Conservation (phyloP, 1,284 basidiomycete species). For the Agaricales sp. region DNA sequence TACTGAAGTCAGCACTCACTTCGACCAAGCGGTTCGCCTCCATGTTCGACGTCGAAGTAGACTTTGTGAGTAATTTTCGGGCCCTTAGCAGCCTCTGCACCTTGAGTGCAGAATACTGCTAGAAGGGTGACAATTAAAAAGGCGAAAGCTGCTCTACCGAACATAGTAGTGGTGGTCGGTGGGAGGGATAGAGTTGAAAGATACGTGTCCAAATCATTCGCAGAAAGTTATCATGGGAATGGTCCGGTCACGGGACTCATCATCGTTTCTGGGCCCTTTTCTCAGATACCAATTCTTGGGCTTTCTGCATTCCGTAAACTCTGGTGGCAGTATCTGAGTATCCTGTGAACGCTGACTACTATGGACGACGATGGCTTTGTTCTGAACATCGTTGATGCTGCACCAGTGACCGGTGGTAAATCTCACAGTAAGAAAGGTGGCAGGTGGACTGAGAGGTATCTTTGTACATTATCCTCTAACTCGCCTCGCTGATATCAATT, state of each 20-base stretch:
- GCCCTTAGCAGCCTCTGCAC: slow-evolving; percentile 65
- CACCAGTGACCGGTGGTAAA: slow-evolving; percentile 18
- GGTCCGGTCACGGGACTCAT: no score
- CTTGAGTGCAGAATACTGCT: slow-evolving; percentile 59
- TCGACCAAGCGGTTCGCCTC: slow-evolving; percentile 73
- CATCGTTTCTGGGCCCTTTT: no score
- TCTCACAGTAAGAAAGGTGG: slow-evolving; percentile 50
- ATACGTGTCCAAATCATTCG: not conserved
- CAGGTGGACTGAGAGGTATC: slow-evolving; percentile 78
- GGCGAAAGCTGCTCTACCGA: slow-evolving; percentile 48
- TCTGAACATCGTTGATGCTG: slow-evolving; percentile 47
- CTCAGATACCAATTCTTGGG: no score
- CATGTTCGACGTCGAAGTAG: slow-evolving; percentile 91
- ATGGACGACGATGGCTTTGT: slow-evolving; percentile 61
- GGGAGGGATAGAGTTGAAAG: no score
- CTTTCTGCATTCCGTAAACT: no score
- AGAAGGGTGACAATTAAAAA: slow-evolving; percentile 55
- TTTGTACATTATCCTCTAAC: slow-evolving; percentile 10
- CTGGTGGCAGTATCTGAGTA: slow-evolving; percentile 8
- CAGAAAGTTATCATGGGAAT: no score
- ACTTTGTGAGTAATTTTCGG: slow-evolving; percentile 87
- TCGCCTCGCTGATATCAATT: slow-evolving; percentile 9
- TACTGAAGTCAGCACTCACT: slow-evolving; percentile 41
- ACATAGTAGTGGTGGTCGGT: slow-evolving; percentile 32
- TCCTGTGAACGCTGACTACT: slow-evolving; percentile 2